Conservation (phyloP, 2,329 filamentous ascomycete genomes). For the Aspergillus pseudotamarii region DNA sequence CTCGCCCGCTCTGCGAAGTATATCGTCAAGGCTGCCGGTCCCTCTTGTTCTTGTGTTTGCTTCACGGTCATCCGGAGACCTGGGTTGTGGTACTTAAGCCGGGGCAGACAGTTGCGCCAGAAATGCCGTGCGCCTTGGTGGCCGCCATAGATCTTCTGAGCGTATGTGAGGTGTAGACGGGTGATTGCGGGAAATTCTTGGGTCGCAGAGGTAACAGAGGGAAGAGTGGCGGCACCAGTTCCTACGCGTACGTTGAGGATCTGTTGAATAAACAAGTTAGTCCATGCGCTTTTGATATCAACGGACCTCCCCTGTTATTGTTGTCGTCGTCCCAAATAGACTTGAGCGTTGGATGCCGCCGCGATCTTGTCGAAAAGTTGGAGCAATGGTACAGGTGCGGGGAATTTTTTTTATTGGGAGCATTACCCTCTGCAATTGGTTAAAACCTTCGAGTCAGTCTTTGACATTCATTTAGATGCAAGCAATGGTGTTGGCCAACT, state of each 20-base stretch:
- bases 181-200: slow-evolving; percentile 43
- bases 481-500: slow-evolving; percentile 4
- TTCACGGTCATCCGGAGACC: slow-evolving; percentile 79
- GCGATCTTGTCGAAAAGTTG: neutral
- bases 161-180: slow-evolving; percentile 49
- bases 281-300: neutral
- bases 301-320: neutral
- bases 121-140: slow-evolving; percentile 70
- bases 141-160: slow-evolving; percentile 44
- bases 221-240: slow-evolving; percentile 79
- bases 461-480: neutral
- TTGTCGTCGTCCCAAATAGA: neutral
- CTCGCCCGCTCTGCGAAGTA: slow-evolving; percentile 43
- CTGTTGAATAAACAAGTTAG: slow-evolving; percentile 46
- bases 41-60: slow-evolving; percentile 60
- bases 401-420: neutral
- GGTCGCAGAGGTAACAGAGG: slow-evolving; percentile 42
- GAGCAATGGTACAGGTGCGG: neutral
- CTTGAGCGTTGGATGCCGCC: neutral
- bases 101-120: slow-evolving; percentile 79
- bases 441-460: slow-evolving; percentile 4
- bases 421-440: slow-evolving; percentile 31
- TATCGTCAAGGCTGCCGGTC: slow-evolving; percentile 43
- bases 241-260: slow-evolving; percentile 76
- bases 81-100: slow-evolving; percentile 94